Evolutionary conservation across 1,284 basidiomycete genomes (phyloP), one percentile per base, ranked within the genome.

Genomic region (Cystobasidium sp.): DNA sequence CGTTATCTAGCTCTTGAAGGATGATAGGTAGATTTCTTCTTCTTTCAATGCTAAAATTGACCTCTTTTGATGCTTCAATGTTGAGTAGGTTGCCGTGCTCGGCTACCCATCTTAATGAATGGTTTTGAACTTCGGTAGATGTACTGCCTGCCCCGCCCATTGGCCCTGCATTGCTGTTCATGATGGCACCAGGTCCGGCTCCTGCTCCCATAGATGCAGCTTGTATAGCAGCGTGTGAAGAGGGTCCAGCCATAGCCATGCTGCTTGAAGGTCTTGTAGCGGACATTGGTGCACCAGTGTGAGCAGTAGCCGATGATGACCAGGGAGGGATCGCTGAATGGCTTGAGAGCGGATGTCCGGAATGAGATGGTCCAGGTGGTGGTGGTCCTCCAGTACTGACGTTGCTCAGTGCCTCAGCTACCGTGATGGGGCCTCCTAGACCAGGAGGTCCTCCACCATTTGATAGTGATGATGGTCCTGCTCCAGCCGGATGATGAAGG

Each of bases 1-100:
- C 74, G 6, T 24, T 49, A 41, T 72, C 74, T 9, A 75, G 46
- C 46, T 65, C 55, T n/a, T 56, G 51, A 41, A 73, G 44, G 39
- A 66, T 49, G 6, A 22, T 56, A n/a, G 70, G 70, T 39, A 73
- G 41, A 18, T 46, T 49, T 52, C 16, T 41, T 44, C 58, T 65
- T 31, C 70, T 61, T 44, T 73, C 70, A 7, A 59, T 18, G 31
- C 49, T 44, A 52, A 66, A 59, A 31, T 59, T 49, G 6, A 22
- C 14, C 44, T 56, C 70, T 31, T 44, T 52, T 52, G 70, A 62
- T 31, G 70, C 70, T 65, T 73, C 70, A 39, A 43, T 43, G 43
- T 73, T 73, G 6, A 58, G 24, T 18, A 55, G 24, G 1, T 20
- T 58, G 49, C 70, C 70, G 24, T 62, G 70, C 52, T 73, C 70